Conservation (phyloP, 768 basidiomycete genomes). For the Boletales sp. region DNA sequence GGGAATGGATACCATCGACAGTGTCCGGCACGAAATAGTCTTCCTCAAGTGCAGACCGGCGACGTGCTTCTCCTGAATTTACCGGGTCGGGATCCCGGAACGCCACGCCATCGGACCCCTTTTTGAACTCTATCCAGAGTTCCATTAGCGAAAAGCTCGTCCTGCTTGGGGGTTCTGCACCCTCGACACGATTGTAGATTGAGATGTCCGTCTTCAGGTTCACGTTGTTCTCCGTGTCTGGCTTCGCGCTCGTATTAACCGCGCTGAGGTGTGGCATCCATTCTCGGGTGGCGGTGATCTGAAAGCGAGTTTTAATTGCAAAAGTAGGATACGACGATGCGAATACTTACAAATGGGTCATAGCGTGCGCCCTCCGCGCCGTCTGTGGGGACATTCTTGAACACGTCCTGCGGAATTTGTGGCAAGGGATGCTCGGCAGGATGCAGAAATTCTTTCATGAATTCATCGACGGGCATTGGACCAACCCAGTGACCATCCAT, state of each 20-base stretch:
- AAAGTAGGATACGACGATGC: neutral
- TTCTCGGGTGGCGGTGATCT: neutral
- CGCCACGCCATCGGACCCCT: neutral
- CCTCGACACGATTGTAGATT: neutral
- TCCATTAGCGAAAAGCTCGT: neutral
- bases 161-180: neutral
- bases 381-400: neutral
- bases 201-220: neutral
- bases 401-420: neutral
- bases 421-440: too few relatives aligned
- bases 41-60: neutral
- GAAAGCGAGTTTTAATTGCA: neutral
- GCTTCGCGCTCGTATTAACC: neutral
- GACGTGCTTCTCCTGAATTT: neutral
- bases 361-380: neutral
- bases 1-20: neutral
- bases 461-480: too few relatives aligned
- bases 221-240: neutral
- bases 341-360: neutral
- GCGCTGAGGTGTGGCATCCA: constrained; percentile 2
- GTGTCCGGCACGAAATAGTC: neutral
- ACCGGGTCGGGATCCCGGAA: neutral
- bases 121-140: neutral
- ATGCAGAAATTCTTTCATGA: too few relatives aligned
- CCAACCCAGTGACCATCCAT: too few relatives aligned